These are phyloP conservation scores for Microcyclosporella mali DNA, from an alignment of 2,329 filamentous ascomycete genomes.

Conservation along the genomic window DNA sequence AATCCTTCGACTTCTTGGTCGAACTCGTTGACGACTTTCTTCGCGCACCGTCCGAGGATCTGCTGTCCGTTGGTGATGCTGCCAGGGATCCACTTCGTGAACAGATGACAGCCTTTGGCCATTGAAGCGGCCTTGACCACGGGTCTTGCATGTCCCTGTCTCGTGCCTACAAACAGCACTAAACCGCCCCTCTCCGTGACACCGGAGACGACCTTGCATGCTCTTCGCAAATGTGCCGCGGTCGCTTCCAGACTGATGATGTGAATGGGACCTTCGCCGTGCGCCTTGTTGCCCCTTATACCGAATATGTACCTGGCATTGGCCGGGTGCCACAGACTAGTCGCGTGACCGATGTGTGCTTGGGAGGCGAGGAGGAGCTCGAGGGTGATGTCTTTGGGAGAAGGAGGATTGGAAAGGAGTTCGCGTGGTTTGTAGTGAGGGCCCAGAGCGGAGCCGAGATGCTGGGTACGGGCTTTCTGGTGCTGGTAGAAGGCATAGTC, in stretches of 20 bases:
- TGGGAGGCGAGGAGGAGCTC: constrained; percentile 79
- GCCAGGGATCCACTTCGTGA: constrained; percentile 87
- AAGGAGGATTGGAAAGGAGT: constrained; percentile 66
- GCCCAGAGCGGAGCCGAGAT: constrained; percentile 36
- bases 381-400: constrained; percentile 73
- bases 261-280: constrained; percentile 24
- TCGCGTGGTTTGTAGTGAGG: constrained; percentile 60
- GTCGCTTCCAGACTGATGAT: constrained; percentile 89
- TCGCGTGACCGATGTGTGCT: constrained; percentile 83
- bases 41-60: constrained; percentile 64
- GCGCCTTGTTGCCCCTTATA: constrained; percentile 74
- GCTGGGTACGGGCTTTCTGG: constrained; percentile 33
- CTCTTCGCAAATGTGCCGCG: constrained; percentile 81
- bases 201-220: constrained; percentile 85
- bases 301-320: constrained; percentile 95
- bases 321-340: constrained; percentile 85
- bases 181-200: constrained; percentile 76
- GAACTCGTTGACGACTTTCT: constrained; percentile 70
- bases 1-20: constrained; percentile 62
- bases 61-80: constrained; percentile 88
- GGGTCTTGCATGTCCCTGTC: constrained; percentile 70
- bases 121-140: constrained; percentile 76
- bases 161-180: constrained; percentile 84
- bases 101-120: constrained; percentile 76
- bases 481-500: constrained; percentile 40